Percentiles rank a stretch among this genome's conserved stretches.
Evolutionary conservation across 73 alveolate species (phyloP).

Genomic region (Paramecium primaurelia): DNA sequence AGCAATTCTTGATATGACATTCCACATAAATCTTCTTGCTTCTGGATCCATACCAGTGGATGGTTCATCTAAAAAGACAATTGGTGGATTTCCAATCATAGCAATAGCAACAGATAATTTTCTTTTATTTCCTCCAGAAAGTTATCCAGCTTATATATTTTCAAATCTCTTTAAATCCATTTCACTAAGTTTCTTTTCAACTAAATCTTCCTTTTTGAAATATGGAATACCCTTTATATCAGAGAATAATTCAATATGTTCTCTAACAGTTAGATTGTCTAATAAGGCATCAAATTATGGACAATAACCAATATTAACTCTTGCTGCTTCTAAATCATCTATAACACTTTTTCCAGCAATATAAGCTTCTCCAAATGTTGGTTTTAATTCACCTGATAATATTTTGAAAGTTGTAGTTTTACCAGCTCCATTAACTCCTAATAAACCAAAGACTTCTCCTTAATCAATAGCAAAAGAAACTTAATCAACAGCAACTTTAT

Average conservation of each 20-base stretch:
- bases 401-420: slow-evolving; percentile 97
- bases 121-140: slow-evolving; percentile 97
- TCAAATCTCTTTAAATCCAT: slow-evolving; percentile 84
- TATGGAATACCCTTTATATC: slow-evolving; percentile 90
- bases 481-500: slow-evolving; percentile 88
- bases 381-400: slow-evolving; percentile 89
- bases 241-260: slow-evolving; percentile 93
- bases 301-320: slow-evolving; percentile 95
- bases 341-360: slow-evolving; percentile 86
- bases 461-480: slow-evolving; percentile 88
- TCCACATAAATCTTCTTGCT: slow-evolving; percentile 98
- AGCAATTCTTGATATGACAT: slow-evolving; percentile 91
- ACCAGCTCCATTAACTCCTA: slow-evolving; percentile 99
- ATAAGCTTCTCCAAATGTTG: slow-evolving; percentile 83
- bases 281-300: slow-evolving; percentile 97
- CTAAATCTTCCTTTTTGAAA: slow-evolving; percentile 67
- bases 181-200: slow-evolving; percentile 81
- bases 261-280: slow-evolving; percentile 92
- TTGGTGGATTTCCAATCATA: slow-evolving; percentile 98
- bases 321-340: slow-evolving; percentile 77
- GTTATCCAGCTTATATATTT: slow-evolving; percentile 83
- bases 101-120: slow-evolving; percentile 98
- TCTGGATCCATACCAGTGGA: slow-evolving; percentile 99
- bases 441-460: slow-evolving; percentile 97
- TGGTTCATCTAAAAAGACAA: slow-evolving; percentile 98